Percentiles rank a stretch among this genome's conserved stretches.
Evolutionary conservation across 306 rosid genomes (phyloP).

Genomic region (Vigna unguiculata): DNA sequence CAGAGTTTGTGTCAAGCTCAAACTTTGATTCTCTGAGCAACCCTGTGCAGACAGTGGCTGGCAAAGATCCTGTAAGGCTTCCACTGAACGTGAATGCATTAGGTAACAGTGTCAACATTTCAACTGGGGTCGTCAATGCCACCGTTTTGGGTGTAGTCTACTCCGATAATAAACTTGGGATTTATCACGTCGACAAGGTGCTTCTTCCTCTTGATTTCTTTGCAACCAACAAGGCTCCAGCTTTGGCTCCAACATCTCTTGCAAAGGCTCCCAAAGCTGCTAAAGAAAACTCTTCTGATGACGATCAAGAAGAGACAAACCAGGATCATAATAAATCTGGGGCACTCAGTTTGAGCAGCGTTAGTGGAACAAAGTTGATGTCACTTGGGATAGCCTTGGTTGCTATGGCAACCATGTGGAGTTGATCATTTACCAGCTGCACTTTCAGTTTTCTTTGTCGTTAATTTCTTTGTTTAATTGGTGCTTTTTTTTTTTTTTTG

Average conservation of each 20-base stretch:
- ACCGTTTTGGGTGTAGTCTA: slow-evolving; percentile 56
- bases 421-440: slow-evolving; percentile 18
- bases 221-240: slow-evolving; percentile 52
- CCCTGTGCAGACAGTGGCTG: slow-evolving; percentile 50
- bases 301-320: slow-evolving; percentile 35
- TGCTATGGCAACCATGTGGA: slow-evolving; percentile 36
- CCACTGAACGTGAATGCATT: slow-evolving; percentile 58
- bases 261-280: slow-evolving; percentile 57
- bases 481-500: not conserved
- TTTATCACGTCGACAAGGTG: slow-evolving; percentile 66
- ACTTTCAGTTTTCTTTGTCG: slow-evolving; percentile 15
- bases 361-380: slow-evolving; percentile 35
- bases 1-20: slow-evolving; percentile 34
- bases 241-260: slow-evolving; percentile 56
- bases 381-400: slow-evolving; percentile 44
- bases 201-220: slow-evolving; percentile 69
- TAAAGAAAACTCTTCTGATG: slow-evolving; percentile 39
- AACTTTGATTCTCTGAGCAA: slow-evolving; percentile 44
- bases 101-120: slow-evolving; percentile 61
- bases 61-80: slow-evolving; percentile 28
- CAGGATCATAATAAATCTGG: slow-evolving; percentile 53
- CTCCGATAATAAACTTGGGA: slow-evolving; percentile 59
- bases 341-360: slow-evolving; percentile 39
- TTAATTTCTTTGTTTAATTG: not conserved
- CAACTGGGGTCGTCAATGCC: slow-evolving; percentile 70